phyloP scores from a whole-genome alignment of 2,329 filamentous ascomycete genomes.

The Diplodia sapinea region DNA sequence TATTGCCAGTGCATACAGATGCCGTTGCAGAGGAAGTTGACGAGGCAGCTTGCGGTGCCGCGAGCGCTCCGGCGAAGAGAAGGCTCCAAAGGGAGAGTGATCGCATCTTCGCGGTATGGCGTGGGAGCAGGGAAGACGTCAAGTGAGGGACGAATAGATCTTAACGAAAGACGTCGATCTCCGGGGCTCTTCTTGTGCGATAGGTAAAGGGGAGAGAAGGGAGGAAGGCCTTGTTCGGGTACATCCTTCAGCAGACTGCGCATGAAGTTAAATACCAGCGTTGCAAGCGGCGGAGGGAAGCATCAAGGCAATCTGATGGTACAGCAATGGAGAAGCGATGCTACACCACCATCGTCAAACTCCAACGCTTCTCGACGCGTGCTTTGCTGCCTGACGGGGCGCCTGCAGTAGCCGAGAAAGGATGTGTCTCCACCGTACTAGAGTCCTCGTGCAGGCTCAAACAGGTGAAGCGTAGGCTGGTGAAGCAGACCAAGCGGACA shows the following conservation, averaged over 20 bases:
- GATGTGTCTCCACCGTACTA: background rate
- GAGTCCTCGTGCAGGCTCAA: background rate
- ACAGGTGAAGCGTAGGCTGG: slow-evolving; percentile 1
- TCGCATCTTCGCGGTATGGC: background rate
- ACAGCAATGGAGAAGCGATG: background rate
- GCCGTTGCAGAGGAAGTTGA: slow-evolving; percentile 6
- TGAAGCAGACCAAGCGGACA: slow-evolving; percentile 10
- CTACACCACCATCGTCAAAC: slow-evolving; percentile 6
- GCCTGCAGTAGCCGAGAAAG: background rate
- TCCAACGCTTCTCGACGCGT: background rate
- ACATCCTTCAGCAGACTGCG: background rate
- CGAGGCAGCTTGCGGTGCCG: slow-evolving; percentile 2
- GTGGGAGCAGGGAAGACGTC: background rate
- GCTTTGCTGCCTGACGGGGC: slow-evolving; percentile 11
- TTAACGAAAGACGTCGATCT: background rate
- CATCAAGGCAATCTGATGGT: background rate
- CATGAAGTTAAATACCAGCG: slow-evolving; percentile 11
- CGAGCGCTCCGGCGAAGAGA: slow-evolving; percentile 9
- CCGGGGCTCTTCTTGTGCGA: background rate
- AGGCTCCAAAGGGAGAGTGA: background rate
- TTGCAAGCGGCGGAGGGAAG: background rate
- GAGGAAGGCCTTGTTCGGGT: background rate
- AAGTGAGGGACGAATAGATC: background rate
- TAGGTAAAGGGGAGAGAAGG: background rate
- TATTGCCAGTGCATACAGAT: slow-evolving; percentile 42